Conservation (phyloP, 1,284 basidiomycete genomes). For the Rhodofomes roseus region DNA sequence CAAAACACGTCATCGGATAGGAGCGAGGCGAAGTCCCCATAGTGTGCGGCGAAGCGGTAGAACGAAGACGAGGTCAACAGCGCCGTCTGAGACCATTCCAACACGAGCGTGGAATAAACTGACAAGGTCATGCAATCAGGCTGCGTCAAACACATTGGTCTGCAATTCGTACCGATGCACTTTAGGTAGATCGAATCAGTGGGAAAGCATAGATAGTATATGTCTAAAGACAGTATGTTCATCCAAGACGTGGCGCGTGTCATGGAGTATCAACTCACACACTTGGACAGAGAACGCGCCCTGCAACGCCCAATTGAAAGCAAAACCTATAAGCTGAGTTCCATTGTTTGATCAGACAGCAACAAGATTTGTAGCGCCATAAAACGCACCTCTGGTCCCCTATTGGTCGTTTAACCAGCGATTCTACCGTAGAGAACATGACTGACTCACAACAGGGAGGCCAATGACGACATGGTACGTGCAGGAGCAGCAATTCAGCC, state of each 20-base stretch:
- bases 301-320: slow-evolving; percentile 2
- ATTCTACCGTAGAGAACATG: too few relatives aligned
- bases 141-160: background rate
- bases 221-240: background rate
- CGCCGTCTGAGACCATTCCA: slow-evolving; percentile 1
- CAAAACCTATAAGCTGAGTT: background rate
- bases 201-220: slow-evolving; percentile 1
- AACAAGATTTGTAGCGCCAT: background rate
- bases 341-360: background rate
- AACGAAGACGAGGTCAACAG: background rate
- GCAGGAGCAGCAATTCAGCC: too few relatives aligned
- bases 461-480: too few relatives aligned
- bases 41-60: background rate
- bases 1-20: background rate
- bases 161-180: background rate
- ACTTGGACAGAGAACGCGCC: background rate
- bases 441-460: too few relatives aligned
- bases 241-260: background rate
- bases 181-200: background rate
- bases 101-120: background rate
- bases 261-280: background rate
- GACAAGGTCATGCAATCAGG: background rate
- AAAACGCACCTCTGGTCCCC: background rate
- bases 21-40: background rate
- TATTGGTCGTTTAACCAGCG: too few relatives aligned